Evolutionary conservation across 345 rosid genomes (phyloP).

Genomic region (Populus deltoides): DNA sequence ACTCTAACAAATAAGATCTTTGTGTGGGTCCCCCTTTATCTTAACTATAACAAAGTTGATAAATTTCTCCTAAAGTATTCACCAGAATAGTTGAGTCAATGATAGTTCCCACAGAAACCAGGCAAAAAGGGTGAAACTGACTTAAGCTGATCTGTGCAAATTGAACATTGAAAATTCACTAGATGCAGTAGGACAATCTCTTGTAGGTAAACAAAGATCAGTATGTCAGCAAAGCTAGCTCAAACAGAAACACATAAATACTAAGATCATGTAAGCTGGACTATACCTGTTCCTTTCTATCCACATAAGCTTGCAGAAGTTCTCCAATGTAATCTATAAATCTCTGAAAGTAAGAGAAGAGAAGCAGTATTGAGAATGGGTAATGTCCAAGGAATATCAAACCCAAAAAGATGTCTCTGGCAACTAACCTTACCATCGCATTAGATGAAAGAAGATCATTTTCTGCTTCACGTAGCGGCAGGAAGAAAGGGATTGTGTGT

Average conservation of each 20-base stretch:
- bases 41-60: background rate
- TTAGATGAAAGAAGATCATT: slow-evolving; percentile 80
- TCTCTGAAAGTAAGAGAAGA: slow-evolving; percentile 53
- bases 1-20: too few species aligned
- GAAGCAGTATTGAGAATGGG: slow-evolving; percentile 9
- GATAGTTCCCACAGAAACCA: background rate
- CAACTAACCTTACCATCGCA: slow-evolving; percentile 69
- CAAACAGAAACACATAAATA: background rate
- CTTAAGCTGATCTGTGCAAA: background rate
- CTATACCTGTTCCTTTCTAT: slow-evolving; percentile 83
- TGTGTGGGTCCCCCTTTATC: background rate
- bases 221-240: background rate
- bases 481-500: slow-evolving; percentile 93
- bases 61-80: background rate
- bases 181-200: background rate
- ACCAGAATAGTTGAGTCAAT: background rate
- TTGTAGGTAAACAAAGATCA: background rate
- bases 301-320: slow-evolving; percentile 86
- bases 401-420: slow-evolving; percentile 15
- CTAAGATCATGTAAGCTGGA: background rate
- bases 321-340: slow-evolving; percentile 87
- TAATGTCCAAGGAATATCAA: background rate
- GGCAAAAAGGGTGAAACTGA: background rate
- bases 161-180: background rate
- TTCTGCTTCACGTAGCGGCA: slow-evolving; percentile 86